Conservation (phyloP, 2,329 filamentous ascomycete species). For the Aspergillus pseudoterreus region DNA sequence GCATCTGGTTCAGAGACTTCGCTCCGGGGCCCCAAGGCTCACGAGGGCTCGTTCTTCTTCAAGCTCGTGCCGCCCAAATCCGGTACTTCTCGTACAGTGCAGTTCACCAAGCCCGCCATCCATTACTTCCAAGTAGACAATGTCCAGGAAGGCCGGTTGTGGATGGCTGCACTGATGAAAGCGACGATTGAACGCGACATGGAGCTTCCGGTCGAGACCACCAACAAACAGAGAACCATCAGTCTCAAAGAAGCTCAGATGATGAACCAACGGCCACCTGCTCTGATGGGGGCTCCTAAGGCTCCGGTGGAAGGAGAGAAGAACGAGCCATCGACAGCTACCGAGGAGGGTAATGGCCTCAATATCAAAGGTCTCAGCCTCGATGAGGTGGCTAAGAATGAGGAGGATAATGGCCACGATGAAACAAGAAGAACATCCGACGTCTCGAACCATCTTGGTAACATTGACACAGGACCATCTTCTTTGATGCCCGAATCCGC, state of each 20-base stretch:
- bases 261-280: slow-evolving; percentile 85
- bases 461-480: slow-evolving; percentile 21
- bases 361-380: slow-evolving; percentile 32
- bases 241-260: slow-evolving; percentile 81
- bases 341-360: slow-evolving; percentile 29
- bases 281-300: slow-evolving; percentile 64
- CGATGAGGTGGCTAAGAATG: slow-evolving; percentile 17
- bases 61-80: slow-evolving; percentile 89
- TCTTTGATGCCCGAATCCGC: neutral
- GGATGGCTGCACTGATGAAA: slow-evolving; percentile 99
- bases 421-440: slow-evolving; percentile 8
- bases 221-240: slow-evolving; percentile 96
- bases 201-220: slow-evolving; percentile 74
- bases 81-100: slow-evolving; percentile 84
- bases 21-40: slow-evolving; percentile 32
- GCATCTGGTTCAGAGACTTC: slow-evolving; percentile 28
- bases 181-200: slow-evolving; percentile 92
- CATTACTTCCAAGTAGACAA: slow-evolving; percentile 97
- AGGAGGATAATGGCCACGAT: slow-evolving; percentile 4
- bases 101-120: slow-evolving; percentile 94
- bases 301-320: slow-evolving; percentile 22
- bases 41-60: slow-evolving; percentile 88
- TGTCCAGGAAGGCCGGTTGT: slow-evolving; percentile 79
- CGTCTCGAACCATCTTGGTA: slow-evolving; percentile 20
- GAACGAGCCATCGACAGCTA: slow-evolving; percentile 14